These are phyloP conservation scores for Saccharomyces mikatae DNA, from an alignment of 805 yeast species.

Conservation along the genomic window DNA sequence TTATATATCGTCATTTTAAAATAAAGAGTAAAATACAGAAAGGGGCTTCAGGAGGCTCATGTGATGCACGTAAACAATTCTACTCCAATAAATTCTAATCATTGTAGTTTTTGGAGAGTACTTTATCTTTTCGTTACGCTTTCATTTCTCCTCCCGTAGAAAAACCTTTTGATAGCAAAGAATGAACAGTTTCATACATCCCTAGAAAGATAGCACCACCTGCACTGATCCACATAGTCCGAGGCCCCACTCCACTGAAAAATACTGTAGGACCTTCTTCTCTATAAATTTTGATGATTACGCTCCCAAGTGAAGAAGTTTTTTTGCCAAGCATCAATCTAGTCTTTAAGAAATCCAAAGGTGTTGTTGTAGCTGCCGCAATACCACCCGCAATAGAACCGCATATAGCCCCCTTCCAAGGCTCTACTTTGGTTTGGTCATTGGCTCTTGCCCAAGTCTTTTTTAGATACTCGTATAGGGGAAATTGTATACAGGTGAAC, in stretches of 20 bases:
- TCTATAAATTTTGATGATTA: constrained; percentile 45
- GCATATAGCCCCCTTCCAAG: constrained; percentile 74
- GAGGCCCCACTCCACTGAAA: constrained; percentile 81
- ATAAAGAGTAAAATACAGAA: background rate
- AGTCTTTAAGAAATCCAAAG: constrained; percentile 71
- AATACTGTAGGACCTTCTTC: constrained; percentile 75
- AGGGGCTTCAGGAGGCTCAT: background rate
- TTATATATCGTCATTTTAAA: background rate
- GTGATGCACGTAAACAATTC: background rate
- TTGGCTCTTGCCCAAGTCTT: constrained; percentile 44
- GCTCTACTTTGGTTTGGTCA: constrained; percentile 13
- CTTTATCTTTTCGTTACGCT: background rate
- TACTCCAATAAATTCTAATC: background rate
- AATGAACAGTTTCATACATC: constrained; percentile 67
- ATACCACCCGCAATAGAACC: constrained; percentile 78
- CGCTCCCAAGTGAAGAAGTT: constrained; percentile 35
- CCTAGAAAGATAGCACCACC: constrained; percentile 98
- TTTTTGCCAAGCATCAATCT: constrained; percentile 70
- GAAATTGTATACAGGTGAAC: constrained; percentile 92
- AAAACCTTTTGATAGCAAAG: constrained; percentile 20
- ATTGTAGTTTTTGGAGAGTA: background rate
- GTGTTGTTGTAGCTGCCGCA: constrained; percentile 77
- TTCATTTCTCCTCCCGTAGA: background rate
- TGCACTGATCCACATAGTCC: constrained; percentile 95
- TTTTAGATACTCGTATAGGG: constrained; percentile 81